A percentile compares a stretch with the other conserved stretches of the same genome.
phyloP scores from a whole-genome alignment of 345 rosid species.

The Sapria himalayana region DNA sequence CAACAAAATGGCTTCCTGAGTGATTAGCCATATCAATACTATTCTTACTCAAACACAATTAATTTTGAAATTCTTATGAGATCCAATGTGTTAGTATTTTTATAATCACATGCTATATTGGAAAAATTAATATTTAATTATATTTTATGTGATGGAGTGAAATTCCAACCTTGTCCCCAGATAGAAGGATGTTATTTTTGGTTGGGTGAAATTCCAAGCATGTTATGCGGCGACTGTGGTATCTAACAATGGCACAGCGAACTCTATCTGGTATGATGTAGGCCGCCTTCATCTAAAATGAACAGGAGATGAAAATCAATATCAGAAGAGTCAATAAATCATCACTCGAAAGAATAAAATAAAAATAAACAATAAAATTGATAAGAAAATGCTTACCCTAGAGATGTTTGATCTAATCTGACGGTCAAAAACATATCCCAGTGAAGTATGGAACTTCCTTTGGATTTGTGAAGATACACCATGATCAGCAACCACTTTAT shows the following conservation, averaged over 20 bases:
- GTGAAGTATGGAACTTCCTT: conserved; percentile 28
- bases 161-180: conserved; percentile 99
- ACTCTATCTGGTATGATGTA: conserved; percentile 72
- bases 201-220: conserved; percentile 94
- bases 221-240: conserved; percentile 87
- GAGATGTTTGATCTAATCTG: conserved; percentile 40
- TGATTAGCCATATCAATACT: too few relatives aligned
- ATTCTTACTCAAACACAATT: too few relatives aligned
- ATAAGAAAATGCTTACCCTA: conserved; percentile 15
- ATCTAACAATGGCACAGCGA: conserved; percentile 64
- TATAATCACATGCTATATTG: too few relatives aligned
- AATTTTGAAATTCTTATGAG: too few relatives aligned
- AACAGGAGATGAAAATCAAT: neutral
- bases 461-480: conserved; percentile 42
- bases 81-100: too few relatives aligned
- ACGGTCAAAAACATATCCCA: conserved; percentile 59
- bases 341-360: neutral
- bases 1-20: too few relatives aligned
- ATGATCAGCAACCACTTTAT: conserved; percentile 40
- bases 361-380: neutral
- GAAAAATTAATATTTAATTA: too few relatives aligned
- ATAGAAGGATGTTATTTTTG: conserved; percentile 54
- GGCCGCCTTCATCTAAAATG: conserved; percentile 50
- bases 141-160: neutral
- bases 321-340: conserved; percentile 1